Percentiles rank a stretch among this genome's conserved stretches.
Evolutionary conservation across 768 basidiomycete genomes (phyloP).

Genomic region (Exsudoporus frostii): DNA sequence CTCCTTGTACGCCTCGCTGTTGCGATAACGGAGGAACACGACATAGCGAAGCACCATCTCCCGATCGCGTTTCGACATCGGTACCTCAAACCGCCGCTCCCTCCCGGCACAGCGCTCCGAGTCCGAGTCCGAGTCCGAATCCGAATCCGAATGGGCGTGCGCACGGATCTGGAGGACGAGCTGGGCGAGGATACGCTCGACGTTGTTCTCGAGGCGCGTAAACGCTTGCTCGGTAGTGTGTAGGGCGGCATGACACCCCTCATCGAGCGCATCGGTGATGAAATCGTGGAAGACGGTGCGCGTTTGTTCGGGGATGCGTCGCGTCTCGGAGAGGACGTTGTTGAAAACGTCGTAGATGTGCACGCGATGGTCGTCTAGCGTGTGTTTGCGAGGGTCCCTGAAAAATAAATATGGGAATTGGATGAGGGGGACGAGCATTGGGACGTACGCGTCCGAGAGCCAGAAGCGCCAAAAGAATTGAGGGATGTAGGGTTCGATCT

Average conservation of each 20-base stretch:
- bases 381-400: constrained; percentile 30
- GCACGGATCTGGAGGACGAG: constrained; percentile 33
- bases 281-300: constrained; percentile 46
- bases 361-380: constrained; percentile 38
- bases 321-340: constrained; percentile 46
- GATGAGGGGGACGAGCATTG: accelerated
- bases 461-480: constrained; percentile 49
- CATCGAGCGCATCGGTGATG: constrained; percentile 29
- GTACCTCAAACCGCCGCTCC: constrained; percentile 17
- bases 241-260: constrained; percentile 36
- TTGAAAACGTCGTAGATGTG: constrained; percentile 54
- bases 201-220: constrained; percentile 39
- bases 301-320: constrained; percentile 34
- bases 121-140: not conserved
- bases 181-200: constrained; percentile 37
- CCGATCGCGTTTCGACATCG: constrained; percentile 25
- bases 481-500: constrained; percentile 41
- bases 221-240: constrained; percentile 45
- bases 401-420: too few relatives aligned
- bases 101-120: not conserved
- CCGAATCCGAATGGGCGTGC: not conserved
- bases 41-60: constrained; percentile 49
- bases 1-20: constrained; percentile 45
- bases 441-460: constrained; percentile 42
- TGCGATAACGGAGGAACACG: constrained; percentile 56